Evolutionary conservation across 768 basidiomycete species (phyloP).

Genomic region (Ephemerocybe angulata): DNA sequence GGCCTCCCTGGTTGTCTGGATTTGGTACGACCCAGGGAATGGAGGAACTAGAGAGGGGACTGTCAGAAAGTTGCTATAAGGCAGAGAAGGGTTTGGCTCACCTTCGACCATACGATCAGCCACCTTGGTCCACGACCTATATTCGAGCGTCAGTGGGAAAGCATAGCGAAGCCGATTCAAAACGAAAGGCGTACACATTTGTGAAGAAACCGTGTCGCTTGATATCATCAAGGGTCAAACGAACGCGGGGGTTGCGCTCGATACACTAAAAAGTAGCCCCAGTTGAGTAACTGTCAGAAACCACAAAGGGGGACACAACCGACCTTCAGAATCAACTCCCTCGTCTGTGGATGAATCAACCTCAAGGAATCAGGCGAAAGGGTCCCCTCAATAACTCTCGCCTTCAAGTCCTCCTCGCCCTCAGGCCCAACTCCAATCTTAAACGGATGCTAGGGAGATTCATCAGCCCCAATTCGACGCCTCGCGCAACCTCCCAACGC

Average conservation of each 20-base stretch:
- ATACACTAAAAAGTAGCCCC: constrained; percentile 40
- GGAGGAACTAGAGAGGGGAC: not conserved
- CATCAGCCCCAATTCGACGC: not conserved
- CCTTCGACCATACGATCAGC: constrained; percentile 10
- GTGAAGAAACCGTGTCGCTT: constrained; percentile 49
- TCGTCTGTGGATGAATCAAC: constrained; percentile 28
- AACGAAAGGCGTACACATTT: constrained; percentile 35
- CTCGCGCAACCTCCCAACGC: constrained; percentile 9
- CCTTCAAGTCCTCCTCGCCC: constrained; percentile 26
- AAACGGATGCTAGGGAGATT: constrained; percentile 39
- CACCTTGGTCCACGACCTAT: constrained; percentile 33
- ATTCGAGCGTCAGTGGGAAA: not conserved
- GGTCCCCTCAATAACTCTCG: constrained; percentile 30
- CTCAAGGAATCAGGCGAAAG: constrained; percentile 25
- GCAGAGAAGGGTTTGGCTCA: not conserved
- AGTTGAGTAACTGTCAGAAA: not conserved
- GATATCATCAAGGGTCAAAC: constrained; percentile 38
- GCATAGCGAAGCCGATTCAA: constrained; percentile 9
- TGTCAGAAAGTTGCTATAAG: not conserved
- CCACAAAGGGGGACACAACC: constrained; percentile 1
- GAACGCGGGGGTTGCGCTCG: constrained; percentile 50
- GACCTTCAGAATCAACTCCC: constrained; percentile 47
- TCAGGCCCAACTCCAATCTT: constrained; percentile 14
- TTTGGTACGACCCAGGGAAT: not conserved
- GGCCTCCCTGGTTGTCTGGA: not conserved